A percentile compares a stretch with the other conserved stretches of the same genome.
Evolutionary conservation across 345 rosid species (phyloP).

Genomic region (Eucalyptus erythrocorys): DNA sequence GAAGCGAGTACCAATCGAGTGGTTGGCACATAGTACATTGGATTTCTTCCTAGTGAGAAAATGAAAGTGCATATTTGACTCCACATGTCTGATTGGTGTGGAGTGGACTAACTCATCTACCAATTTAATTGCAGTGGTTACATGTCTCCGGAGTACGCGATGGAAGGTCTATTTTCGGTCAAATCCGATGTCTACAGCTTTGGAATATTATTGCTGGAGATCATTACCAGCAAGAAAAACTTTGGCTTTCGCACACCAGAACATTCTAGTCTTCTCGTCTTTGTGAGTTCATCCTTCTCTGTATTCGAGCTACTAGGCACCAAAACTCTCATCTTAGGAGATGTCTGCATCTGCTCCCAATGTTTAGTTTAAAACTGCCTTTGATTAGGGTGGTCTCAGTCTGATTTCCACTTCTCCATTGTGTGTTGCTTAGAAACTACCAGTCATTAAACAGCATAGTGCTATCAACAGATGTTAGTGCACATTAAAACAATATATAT

Average conservation of each 20-base stretch:
- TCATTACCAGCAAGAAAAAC: slow-evolving; percentile 44
- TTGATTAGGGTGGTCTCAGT: not conserved
- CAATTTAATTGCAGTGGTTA: slow-evolving; percentile 33
- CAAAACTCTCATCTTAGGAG: not conserved
- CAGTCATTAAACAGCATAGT: not conserved
- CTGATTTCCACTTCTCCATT: not conserved
- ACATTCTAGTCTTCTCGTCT: slow-evolving; percentile 26
- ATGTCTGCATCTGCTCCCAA: not conserved
- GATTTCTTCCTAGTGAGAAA: not conserved
- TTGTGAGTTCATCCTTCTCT: slow-evolving; percentile 23
- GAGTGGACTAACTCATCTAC: not conserved
- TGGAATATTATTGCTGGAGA: slow-evolving; percentile 57
- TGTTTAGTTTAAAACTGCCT: not conserved
- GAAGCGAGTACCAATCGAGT: slow-evolving; percentile 52
- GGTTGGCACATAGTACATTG: slow-evolving; percentile 58
- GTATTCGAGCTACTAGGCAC: not conserved
- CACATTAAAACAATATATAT: not conserved
- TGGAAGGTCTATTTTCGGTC: slow-evolving; percentile 64
- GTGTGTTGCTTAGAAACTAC: not conserved
- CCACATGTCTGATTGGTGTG: not conserved
- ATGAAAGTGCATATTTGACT: not conserved
- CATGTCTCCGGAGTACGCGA: slow-evolving; percentile 75
- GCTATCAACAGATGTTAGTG: not conserved
- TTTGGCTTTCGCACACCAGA: slow-evolving; percentile 25
- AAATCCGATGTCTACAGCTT: slow-evolving; percentile 73